These are phyloP conservation scores for Mycena pura DNA, from an alignment of 768 basidiomycete genomes.

Conservation along the genomic window DNA sequence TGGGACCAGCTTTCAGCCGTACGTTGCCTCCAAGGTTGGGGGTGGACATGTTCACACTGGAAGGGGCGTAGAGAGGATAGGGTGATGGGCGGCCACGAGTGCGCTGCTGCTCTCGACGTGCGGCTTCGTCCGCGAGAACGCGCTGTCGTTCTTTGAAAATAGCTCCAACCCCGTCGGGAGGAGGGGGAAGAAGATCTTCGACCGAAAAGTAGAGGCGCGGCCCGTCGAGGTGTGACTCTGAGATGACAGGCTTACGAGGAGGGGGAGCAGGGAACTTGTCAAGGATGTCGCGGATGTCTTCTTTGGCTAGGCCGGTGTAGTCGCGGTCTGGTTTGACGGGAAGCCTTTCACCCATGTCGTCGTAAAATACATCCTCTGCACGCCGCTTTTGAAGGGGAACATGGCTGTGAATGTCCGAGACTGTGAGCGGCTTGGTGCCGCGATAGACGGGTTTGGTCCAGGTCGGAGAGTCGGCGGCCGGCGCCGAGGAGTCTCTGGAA, in stretches of 20 bases:
- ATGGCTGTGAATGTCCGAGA: slow-evolving; percentile 16
- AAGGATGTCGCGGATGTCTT: not conserved
- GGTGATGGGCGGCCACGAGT: slow-evolving; percentile 3
- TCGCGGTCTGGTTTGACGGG: not conserved
- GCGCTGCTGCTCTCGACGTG: slow-evolving; percentile 7
- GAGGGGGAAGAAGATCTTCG: slow-evolving; percentile 18
- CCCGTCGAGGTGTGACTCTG: not conserved
- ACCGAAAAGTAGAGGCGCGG: slow-evolving; percentile 4
- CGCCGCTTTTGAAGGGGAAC: not conserved
- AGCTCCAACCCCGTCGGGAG: slow-evolving; percentile 6
- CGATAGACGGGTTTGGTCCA: slow-evolving; percentile 7
- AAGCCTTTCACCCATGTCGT: slow-evolving; percentile 1
- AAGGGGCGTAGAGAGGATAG: slow-evolving; percentile 12
- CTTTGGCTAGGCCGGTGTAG: not conserved
- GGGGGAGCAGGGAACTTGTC: slow-evolving; percentile 16
- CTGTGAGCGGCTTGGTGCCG: slow-evolving; percentile 14
- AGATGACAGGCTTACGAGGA: not conserved
- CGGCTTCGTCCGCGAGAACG: not conserved
- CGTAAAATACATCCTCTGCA: not conserved
- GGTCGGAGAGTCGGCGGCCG: not conserved
- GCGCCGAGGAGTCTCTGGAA: not conserved
- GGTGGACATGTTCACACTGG: slow-evolving; percentile 11
- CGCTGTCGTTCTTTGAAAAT: slow-evolving; percentile 11
- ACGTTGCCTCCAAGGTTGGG: slow-evolving; percentile 7
- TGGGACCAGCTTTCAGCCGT: not conserved